phyloP scores from a whole-genome alignment of 1,284 basidiomycete species.

The Heterobasidion irregulare region DNA sequence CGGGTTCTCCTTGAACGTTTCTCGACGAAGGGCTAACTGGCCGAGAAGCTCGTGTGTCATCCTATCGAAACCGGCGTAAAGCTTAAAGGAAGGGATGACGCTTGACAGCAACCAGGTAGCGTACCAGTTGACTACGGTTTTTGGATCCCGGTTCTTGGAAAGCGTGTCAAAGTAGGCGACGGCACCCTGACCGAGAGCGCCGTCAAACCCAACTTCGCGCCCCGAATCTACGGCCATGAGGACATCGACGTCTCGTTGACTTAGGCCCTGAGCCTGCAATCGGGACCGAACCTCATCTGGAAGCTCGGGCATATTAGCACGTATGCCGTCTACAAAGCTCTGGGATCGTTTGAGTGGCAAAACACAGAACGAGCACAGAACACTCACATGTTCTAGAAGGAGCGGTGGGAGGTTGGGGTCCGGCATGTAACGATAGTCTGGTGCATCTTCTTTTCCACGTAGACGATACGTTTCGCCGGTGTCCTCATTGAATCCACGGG shows the following conservation, averaged over 20 bases:
- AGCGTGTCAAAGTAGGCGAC: constrained; percentile 75
- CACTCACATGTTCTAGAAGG: constrained; percentile 51
- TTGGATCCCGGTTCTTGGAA: constrained; percentile 48
- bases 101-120: background rate
- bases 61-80: constrained; percentile 35
- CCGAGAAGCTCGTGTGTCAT: constrained; percentile 83
- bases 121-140: constrained; percentile 81
- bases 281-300: constrained; percentile 62
- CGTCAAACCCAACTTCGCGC: constrained; percentile 54
- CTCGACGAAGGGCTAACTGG: constrained; percentile 53
- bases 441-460: constrained; percentile 88
- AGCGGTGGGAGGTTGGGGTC: constrained; percentile 88
- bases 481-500: constrained; percentile 85
- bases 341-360: constrained; percentile 19
- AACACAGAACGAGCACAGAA: background rate
- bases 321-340: constrained; percentile 53
- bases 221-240: constrained; percentile 68
- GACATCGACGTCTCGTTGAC: constrained; percentile 63
- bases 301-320: constrained; percentile 66
- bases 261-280: constrained; percentile 46
- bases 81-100: background rate
- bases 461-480: constrained; percentile 76
- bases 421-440: constrained; percentile 98
- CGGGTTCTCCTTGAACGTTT: constrained; percentile 55
- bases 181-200: constrained; percentile 40